phyloP scores from a whole-genome alignment of 208 protist species.

The Wallacemonas sp. region DNA sequence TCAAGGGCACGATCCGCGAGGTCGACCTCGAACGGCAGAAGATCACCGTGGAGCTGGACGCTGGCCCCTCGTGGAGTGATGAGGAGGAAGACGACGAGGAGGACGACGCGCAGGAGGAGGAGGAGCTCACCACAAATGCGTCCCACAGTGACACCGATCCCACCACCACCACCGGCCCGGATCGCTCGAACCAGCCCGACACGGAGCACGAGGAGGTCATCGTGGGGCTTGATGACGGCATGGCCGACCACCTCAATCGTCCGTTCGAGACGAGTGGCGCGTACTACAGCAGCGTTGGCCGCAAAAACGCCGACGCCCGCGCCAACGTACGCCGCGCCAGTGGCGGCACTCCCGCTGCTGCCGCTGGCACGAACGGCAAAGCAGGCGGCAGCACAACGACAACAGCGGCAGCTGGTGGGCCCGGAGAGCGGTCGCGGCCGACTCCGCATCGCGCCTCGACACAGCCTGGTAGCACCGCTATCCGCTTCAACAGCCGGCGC shows the following conservation, averaged over 20 bases:
- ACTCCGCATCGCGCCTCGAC: background rate
- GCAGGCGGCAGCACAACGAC: background rate
- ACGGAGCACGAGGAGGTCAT: background rate
- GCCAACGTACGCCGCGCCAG: background rate
- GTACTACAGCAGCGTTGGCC: background rate
- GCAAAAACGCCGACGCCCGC: background rate
- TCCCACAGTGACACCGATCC: background rate
- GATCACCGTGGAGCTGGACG: slow-evolving; percentile 65
- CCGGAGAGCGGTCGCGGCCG: background rate
- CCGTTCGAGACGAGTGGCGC: slow-evolving; percentile 22
- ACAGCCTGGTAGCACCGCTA: background rate
- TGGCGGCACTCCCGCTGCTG: background rate
- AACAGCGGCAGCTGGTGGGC: too few relatives aligned
- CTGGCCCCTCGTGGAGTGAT: slow-evolving; percentile 10
- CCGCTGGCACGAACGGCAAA: background rate
- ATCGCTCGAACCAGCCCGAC: slow-evolving; percentile 15
- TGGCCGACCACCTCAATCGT: slow-evolving; percentile 12
- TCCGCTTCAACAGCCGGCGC: background rate
- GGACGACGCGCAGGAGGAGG: slow-evolving; percentile 9
- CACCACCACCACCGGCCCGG: background rate
- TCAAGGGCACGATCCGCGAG: slow-evolving; percentile 72
- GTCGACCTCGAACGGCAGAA: slow-evolving; percentile 55
- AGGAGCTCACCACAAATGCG: background rate
- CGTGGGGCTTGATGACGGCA: slow-evolving; percentile 9
- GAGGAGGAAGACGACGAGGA: slow-evolving; percentile 26